A percentile compares a stretch with the other conserved stretches of the same genome.
phyloP scores from a whole-genome alignment of 371 early-diverging fungal genomes.

The Mortierella polycephala region DNA sequence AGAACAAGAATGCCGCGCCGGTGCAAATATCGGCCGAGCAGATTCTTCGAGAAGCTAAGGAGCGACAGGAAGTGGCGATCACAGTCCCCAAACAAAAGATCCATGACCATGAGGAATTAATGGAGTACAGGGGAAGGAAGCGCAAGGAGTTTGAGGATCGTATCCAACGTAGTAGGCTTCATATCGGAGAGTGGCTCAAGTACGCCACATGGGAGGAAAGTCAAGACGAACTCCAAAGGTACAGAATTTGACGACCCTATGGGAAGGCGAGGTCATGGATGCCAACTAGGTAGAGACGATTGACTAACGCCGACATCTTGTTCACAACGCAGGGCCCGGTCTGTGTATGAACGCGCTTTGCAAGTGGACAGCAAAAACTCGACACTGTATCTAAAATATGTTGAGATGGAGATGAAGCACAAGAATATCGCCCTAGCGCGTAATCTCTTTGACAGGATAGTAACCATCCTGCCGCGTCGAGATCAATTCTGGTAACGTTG shows the following conservation, averaged over 20 bases:
- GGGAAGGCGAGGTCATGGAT: no score
- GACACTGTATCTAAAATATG: constrained; percentile 91
- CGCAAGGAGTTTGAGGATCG: constrained; percentile 96
- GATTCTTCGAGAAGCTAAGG: constrained; percentile 94
- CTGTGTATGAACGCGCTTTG: constrained; percentile 92
- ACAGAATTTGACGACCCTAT: neutral
- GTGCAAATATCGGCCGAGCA: constrained; percentile 99
- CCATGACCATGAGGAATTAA: constrained; percentile 90
- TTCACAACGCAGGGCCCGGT: constrained; percentile 74
- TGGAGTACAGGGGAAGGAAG: constrained; percentile 89
- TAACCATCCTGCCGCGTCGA: constrained; percentile 89
- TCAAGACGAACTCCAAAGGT: constrained; percentile 72
- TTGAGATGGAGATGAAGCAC: constrained; percentile 97
- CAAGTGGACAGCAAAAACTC: constrained; percentile 90
- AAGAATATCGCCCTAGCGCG: constrained; percentile 92
- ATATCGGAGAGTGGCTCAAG: constrained; percentile 92
- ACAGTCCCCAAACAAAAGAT: constrained; percentile 91
- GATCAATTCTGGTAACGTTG: constrained; percentile 92
- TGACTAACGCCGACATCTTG: no score
- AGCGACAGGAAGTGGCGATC: constrained; percentile 82
- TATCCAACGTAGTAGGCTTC: constrained; percentile 84
- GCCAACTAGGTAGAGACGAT: no score
- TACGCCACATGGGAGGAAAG: constrained; percentile 97
- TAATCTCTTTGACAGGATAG: constrained; percentile 93
- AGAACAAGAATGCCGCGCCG: constrained; percentile 97